These are phyloP conservation scores for Spirogloea muscicola DNA, from an alignment of 139 green algal genomes.

Conservation along the genomic window DNA sequence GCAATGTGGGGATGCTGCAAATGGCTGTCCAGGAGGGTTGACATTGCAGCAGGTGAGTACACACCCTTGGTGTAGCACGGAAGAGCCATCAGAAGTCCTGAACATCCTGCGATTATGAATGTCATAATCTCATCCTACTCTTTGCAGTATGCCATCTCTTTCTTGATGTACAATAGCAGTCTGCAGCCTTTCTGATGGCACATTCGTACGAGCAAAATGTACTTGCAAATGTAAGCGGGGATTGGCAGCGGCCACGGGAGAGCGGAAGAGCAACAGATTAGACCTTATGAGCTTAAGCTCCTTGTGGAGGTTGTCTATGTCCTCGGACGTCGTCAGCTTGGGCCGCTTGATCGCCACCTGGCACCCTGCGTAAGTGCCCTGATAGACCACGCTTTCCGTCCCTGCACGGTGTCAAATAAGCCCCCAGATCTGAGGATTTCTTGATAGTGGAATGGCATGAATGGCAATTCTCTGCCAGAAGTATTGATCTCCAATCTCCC, in stretches of 20 bases:
- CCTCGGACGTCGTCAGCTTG: constrained; percentile 17
- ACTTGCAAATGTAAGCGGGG: not conserved
- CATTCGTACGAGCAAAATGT: not conserved
- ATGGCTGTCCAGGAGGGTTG: constrained; percentile 1
- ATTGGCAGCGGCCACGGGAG: not conserved
- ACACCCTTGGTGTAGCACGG: no score
- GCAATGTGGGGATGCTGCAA: constrained; percentile 36
- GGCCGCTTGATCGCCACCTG: constrained; percentile 35
- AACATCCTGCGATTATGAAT: not conserved
- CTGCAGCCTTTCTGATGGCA: no score
- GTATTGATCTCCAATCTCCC: no score
- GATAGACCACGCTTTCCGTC: constrained; percentile 35
- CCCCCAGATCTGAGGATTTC: not conserved
- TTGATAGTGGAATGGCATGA: not conserved
- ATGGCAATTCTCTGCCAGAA: no score
- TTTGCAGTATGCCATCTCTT: not conserved
- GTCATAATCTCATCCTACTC: not conserved
- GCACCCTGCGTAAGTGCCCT: not conserved
- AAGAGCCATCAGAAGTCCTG: not conserved
- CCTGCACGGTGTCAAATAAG: constrained; percentile 14
- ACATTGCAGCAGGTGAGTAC: no score
- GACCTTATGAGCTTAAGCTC: constrained; percentile 35
- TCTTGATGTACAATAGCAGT: not conserved
- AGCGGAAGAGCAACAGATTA: not conserved
- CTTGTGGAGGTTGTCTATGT: constrained; percentile 45